Conservation (phyloP, 2,329 filamentous ascomycete genomes). For the Bertia moriformis region DNA sequence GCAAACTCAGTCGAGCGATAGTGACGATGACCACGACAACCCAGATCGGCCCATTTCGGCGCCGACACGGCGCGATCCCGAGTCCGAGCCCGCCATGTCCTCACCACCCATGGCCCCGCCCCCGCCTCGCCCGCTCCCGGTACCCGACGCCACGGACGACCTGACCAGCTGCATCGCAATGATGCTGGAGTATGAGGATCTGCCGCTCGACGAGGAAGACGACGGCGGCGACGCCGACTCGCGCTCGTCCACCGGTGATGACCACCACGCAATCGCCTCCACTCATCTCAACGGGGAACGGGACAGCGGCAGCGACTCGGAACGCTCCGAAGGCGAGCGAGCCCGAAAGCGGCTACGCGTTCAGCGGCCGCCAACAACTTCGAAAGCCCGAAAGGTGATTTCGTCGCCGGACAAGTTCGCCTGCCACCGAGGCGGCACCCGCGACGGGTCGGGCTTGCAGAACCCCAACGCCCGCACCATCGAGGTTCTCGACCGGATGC, state of each 20-base stretch:
- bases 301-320: too few relatives aligned
- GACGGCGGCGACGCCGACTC: constrained; percentile 23
- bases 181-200: constrained; percentile 40
- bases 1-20: too few relatives aligned
- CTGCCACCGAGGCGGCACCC: constrained; percentile 36
- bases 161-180: constrained; percentile 51
- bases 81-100: too few relatives aligned
- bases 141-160: constrained; percentile 30
- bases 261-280: background rate
- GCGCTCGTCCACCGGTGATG: constrained; percentile 6
- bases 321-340: constrained; percentile 13
- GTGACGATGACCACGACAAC: too few relatives aligned
- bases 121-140: too few relatives aligned
- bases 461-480: constrained; percentile 69
- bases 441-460: constrained; percentile 19
- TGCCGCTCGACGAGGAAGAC: constrained; percentile 38
- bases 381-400: constrained; percentile 12
- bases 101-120: too few relatives aligned
- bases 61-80: too few relatives aligned
- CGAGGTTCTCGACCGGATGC: constrained; percentile 64
- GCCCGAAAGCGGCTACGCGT: constrained; percentile 9
- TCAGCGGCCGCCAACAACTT: constrained; percentile 6
- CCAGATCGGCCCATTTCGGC: too few relatives aligned
- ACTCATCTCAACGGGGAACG: constrained; percentile 1
- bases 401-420: constrained; percentile 32